These are phyloP conservation scores for Excoecaria agallocha DNA, from an alignment of 345 rosid species.

Conservation along the genomic window DNA sequence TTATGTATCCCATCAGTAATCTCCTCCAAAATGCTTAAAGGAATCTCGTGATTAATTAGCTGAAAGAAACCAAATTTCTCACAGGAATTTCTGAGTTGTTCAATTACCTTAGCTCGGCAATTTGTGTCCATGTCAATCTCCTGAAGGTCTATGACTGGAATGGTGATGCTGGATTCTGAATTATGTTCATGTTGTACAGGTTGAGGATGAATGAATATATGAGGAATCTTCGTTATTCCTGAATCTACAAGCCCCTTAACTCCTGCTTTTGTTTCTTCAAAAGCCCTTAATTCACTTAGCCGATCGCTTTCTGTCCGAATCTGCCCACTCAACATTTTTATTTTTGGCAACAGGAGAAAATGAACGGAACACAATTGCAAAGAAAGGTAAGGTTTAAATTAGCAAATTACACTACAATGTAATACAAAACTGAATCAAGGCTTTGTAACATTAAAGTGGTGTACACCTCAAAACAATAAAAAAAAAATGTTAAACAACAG, in stretches of 20 bases:
- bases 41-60: constrained; percentile 1
- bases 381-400: too few relatives aligned
- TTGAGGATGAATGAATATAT: neutral
- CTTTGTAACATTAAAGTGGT: too few relatives aligned
- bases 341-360: too few relatives aligned
- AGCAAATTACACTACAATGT: too few relatives aligned
- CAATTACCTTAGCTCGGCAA: neutral
- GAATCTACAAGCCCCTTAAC: constrained; percentile 10
- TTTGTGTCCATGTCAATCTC: neutral
- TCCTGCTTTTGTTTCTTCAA: constrained; percentile 7
- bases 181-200: neutral
- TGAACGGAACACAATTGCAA: too few relatives aligned
- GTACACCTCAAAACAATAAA: too few relatives aligned
- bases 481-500: too few relatives aligned
- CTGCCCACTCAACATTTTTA: neutral
- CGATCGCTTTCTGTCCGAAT: neutral
- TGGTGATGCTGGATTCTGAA: neutral
- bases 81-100: constrained; percentile 2
- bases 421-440: too few relatives aligned
- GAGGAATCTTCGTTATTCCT: constrained; percentile 10
- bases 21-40: neutral
- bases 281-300: neutral
- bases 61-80: constrained; percentile 11
- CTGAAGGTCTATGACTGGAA: constrained; percentile 17
- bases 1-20: constrained; percentile 1